Evolutionary conservation across 176 grass and related monocot species (phyloP).

Genomic region (Coix lacrymajobi): DNA sequence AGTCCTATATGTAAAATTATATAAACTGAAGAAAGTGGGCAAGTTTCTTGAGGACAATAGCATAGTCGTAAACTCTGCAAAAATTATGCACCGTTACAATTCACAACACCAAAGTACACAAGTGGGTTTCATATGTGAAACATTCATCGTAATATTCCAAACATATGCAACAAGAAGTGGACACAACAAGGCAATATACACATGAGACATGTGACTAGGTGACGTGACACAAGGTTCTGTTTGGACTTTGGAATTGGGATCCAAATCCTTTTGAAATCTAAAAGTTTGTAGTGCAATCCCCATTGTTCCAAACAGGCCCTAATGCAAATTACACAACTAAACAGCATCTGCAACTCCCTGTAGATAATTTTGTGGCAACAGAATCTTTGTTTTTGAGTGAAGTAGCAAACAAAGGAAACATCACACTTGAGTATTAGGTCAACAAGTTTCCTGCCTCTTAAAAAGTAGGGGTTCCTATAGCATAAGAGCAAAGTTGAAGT

Average conservation of each 20-base stretch:
- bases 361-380: not conserved
- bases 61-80: not conserved
- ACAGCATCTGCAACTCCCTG: not conserved
- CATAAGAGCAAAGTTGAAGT: not conserved
- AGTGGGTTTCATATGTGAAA: not conserved
- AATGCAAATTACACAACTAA: slow-evolving; percentile 11
- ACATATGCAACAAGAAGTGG: not conserved
- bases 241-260: not conserved
- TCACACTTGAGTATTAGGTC: not conserved
- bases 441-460: not conserved
- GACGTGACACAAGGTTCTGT: not conserved
- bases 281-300: not conserved
- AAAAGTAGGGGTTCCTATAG: not conserved
- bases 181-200: not conserved
- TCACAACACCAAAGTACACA: not conserved
- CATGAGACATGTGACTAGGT: not conserved
- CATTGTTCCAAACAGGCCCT: not conserved
- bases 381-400: not conserved
- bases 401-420: not conserved
- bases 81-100: not conserved
- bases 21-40: not conserved
- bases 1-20: not conserved
- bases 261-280: not conserved
- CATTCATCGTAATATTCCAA: not conserved
- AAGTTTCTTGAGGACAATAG: not conserved